Conservation (phyloP, 805 yeast species). For the Nematodospora valgi region DNA sequence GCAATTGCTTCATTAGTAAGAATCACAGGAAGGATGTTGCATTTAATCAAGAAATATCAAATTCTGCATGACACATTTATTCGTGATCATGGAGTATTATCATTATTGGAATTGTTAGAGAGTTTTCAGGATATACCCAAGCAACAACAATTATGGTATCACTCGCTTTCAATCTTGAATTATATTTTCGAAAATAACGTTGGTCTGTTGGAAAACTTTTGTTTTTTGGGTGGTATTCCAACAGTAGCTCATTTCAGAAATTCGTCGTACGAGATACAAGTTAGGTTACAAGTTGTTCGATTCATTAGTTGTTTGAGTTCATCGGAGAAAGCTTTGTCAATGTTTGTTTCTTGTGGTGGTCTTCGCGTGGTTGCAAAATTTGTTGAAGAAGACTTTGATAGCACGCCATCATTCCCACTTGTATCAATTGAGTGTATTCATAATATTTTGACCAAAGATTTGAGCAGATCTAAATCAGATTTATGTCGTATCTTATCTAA, state of each 20-base stretch:
- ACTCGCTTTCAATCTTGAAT: slow-evolving; percentile 33
- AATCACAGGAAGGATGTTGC: slow-evolving; percentile 36
- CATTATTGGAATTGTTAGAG: slow-evolving; percentile 38
- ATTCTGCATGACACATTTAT: slow-evolving; percentile 35
- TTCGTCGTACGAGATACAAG: slow-evolving; percentile 24
- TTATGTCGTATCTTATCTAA: slow-evolving; percentile 40
- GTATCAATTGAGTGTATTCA: slow-evolving; percentile 36
- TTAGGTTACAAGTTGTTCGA: slow-evolving; percentile 34
- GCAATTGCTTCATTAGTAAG: slow-evolving; percentile 26
- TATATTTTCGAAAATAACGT: slow-evolving; percentile 26
- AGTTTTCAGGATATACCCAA: slow-evolving; percentile 28
- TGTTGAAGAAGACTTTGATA: slow-evolving; percentile 44
- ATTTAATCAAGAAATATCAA: slow-evolving; percentile 37
- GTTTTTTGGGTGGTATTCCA: slow-evolving; percentile 44
- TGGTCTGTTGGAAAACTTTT: slow-evolving; percentile 37
- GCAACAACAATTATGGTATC: slow-evolving; percentile 33
- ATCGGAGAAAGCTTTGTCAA: slow-evolving; percentile 34
- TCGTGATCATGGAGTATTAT: slow-evolving; percentile 40
- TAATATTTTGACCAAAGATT: slow-evolving; percentile 30
- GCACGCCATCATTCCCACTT: slow-evolving; percentile 34
- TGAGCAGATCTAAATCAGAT: slow-evolving; percentile 39
- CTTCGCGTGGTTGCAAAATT: slow-evolving; percentile 41
- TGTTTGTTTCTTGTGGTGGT: slow-evolving; percentile 47
- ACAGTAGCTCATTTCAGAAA: slow-evolving; percentile 34
- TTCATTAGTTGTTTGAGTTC: slow-evolving; percentile 29